A percentile compares a stretch with the other conserved stretches of the same genome.
These are phyloP conservation scores for Mallotus repandus DNA, from an alignment of 441 rosid species.

Conservation along the genomic window DNA sequence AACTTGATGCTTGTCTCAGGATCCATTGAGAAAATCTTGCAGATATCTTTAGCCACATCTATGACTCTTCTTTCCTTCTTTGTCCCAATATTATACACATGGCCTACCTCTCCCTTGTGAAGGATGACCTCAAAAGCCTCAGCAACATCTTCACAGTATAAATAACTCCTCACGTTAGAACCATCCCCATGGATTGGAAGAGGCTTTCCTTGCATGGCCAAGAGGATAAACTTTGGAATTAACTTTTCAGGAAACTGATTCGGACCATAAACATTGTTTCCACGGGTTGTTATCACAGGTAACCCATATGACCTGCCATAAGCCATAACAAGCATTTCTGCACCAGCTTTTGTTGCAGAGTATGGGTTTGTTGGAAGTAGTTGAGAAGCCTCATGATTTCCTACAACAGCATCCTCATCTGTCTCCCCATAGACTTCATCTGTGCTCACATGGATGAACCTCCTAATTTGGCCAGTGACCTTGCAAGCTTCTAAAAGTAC, in stretches of 20 bases:
- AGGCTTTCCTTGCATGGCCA: conserved; percentile 52
- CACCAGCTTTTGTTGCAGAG: conserved; percentile 55
- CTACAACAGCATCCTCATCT: conserved; percentile 50
- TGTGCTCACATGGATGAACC: conserved; percentile 55
- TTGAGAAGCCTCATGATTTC: conserved; percentile 51
- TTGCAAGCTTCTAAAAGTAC: conserved; percentile 56
- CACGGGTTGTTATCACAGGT: conserved; percentile 52
- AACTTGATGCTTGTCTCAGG: conserved; percentile 65
- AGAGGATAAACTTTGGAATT: conserved; percentile 49
- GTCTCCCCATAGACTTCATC: conserved; percentile 58
- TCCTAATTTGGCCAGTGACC: conserved; percentile 52
- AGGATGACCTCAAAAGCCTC: conserved; percentile 88
- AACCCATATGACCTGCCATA: conserved; percentile 51
- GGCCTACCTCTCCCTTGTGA: conserved; percentile 88
- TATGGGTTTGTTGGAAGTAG: conserved; percentile 55
- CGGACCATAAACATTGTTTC: conserved; percentile 58
- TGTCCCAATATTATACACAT: conserved; percentile 80
- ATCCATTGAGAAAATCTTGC: conserved; percentile 61
- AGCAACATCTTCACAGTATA: conserved; percentile 89
- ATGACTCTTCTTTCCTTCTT: conserved; percentile 83
- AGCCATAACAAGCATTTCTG: conserved; percentile 59
- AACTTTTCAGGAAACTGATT: conserved; percentile 52
- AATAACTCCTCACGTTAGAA: conserved; percentile 73
- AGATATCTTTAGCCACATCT: conserved; percentile 75
- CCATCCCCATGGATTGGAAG: conserved; percentile 92